Conservation (phyloP, 495 filamentous ascomycete species). For the Hypoxylon rickii region DNA sequence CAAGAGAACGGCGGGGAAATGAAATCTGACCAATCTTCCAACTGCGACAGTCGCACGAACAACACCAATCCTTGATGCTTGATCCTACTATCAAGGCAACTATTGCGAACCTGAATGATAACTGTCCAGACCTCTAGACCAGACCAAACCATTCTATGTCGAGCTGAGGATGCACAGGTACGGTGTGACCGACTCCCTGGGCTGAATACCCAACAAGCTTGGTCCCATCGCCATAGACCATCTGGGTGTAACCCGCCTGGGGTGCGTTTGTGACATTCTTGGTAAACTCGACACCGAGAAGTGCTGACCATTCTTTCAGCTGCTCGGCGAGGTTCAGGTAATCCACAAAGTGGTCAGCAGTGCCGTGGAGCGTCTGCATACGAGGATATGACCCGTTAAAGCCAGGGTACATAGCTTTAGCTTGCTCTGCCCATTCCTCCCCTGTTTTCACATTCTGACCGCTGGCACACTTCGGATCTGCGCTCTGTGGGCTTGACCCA, state of each 20-base stretch:
- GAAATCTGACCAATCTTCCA: no score
- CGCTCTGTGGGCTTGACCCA: conserved; percentile 41
- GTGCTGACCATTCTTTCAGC: conserved; percentile 48
- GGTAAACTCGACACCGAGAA: conserved; percentile 38
- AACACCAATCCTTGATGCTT: background rate
- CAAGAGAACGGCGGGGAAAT: no score
- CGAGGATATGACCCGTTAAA: conserved; percentile 44
- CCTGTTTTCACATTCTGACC: conserved; percentile 41
- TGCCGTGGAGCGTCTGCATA: conserved; percentile 48
- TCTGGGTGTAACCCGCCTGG: conserved; percentile 45
- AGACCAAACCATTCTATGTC: conserved; percentile 52
- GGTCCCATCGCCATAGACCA: conserved; percentile 49
- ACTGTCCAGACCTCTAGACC: no score
- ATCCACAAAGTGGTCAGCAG: conserved; percentile 39
- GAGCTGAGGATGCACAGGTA: conserved; percentile 43
- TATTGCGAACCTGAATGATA: no score
- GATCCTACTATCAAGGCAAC: no score
- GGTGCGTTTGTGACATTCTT: conserved; percentile 43
- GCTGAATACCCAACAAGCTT: conserved; percentile 50
- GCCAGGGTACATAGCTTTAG: conserved; percentile 38
- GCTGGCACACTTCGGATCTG: conserved; percentile 48
- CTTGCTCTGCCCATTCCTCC: conserved; percentile 40
- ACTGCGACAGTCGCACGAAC: background rate
- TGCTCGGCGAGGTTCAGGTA: conserved; percentile 51
- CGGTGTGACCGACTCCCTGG: conserved; percentile 53